Evolutionary conservation across 1,139 yeast species (phyloP).

Genomic region (Scheffersomyces insectosa): DNA sequence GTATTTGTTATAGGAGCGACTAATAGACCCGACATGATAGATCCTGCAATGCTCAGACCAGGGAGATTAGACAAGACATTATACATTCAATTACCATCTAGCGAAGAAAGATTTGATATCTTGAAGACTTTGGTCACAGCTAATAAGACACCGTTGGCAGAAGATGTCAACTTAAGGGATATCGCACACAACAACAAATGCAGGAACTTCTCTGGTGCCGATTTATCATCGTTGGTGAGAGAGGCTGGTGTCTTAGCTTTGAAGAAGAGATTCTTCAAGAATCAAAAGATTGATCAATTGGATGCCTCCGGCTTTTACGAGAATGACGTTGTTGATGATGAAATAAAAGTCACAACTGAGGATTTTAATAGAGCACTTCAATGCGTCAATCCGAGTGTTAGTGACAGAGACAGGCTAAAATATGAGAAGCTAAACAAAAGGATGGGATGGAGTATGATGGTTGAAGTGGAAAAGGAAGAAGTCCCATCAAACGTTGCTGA

Average conservation of each 20-base stretch:
- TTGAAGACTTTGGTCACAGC: conserved; percentile 70
- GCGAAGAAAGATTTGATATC: conserved; percentile 77
- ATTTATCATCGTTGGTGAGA: conserved; percentile 83
- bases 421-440: conserved; percentile 65
- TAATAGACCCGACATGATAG: conserved; percentile 97
- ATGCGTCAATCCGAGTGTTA: conserved; percentile 86
- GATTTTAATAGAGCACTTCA: conserved; percentile 75
- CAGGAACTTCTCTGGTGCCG: conserved; percentile 94
- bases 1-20: conserved; percentile 96
- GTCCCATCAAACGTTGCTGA: too few species aligned
- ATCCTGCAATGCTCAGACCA: conserved; percentile 97
- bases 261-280: conserved; percentile 63
- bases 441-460: conserved; percentile 55
- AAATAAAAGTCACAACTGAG: conserved; percentile 55
- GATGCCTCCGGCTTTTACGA: conserved; percentile 45
- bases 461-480: conserved; percentile 11
- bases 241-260: conserved; percentile 92
- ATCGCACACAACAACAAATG: conserved; percentile 79
- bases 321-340: conserved; percentile 26
- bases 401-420: conserved; percentile 77
- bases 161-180: conserved; percentile 56
- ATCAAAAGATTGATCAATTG: conserved; percentile 50
- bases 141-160: conserved; percentile 74
- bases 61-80: conserved; percentile 94
- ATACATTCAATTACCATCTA: conserved; percentile 84